Percentiles rank a stretch among this genome's conserved stretches.
Conservation (phyloP, 495 filamentous ascomycete species). For the Neurospora intermedia region DNA sequence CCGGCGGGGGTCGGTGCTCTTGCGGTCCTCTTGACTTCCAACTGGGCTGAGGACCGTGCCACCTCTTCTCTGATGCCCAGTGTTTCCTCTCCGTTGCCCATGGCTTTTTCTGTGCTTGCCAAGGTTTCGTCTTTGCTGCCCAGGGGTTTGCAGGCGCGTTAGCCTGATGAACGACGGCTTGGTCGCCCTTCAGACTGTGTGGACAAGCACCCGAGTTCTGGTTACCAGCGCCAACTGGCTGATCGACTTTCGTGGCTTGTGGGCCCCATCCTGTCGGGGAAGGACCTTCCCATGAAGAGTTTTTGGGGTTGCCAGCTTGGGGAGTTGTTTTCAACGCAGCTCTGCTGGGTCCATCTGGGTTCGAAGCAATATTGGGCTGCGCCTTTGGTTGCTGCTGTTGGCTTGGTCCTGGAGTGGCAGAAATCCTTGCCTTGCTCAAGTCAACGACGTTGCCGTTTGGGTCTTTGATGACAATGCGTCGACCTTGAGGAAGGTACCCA, state of each 20-base stretch:
- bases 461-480: not conserved
- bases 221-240: not conserved
- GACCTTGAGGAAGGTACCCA: not conserved
- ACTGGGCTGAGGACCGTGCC: not conserved
- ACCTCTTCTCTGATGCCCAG: not conserved
- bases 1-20: not conserved
- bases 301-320: not conserved
- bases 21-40: not conserved
- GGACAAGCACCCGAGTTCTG: not conserved
- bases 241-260: not conserved
- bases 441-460: not conserved
- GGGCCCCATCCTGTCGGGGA: not conserved
- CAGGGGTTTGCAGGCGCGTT: not conserved
- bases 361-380: not conserved
- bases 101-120: not conserved
- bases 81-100: not conserved
- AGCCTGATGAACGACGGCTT: not conserved
- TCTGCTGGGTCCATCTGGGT: not conserved
- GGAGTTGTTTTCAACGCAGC: not conserved
- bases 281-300: not conserved
- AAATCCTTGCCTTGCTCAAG: not conserved
- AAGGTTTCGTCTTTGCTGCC: not conserved
- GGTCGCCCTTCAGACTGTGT: not conserved
- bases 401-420: not conserved
- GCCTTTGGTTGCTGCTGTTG: not conserved